These are phyloP conservation scores for Dactylorhiza incarnata DNA, from an alignment of 106 monocot species.

Conservation along the genomic window DNA sequence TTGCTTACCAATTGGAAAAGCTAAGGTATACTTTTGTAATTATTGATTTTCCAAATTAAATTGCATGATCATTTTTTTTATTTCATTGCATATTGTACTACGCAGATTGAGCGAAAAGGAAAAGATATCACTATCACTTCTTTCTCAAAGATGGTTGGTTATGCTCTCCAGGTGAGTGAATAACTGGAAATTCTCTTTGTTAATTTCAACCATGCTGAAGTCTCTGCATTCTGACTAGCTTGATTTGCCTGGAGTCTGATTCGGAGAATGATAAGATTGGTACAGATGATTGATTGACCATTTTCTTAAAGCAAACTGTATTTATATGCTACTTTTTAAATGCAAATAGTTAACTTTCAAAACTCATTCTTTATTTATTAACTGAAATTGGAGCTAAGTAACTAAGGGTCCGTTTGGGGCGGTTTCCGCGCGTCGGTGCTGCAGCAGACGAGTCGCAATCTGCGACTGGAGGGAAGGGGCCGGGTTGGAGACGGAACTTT, in stretches of 20 bases:
- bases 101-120: constrained; percentile 85
- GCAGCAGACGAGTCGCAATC: no score
- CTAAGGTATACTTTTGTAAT: constrained; percentile 45
- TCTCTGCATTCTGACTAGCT: background rate
- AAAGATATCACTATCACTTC: constrained; percentile 87
- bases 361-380: background rate
- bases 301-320: background rate
- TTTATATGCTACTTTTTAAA: background rate
- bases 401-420: no score
- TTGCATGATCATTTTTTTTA: background rate
- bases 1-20: constrained; percentile 94
- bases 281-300: background rate
- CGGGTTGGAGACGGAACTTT: no score
- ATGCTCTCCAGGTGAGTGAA: constrained; percentile 67
- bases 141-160: constrained; percentile 97
- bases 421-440: no score
- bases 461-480: no score
- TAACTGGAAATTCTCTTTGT: background rate
- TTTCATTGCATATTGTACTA: background rate
- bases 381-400: background rate
- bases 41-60: background rate
- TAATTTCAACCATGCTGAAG: background rate
- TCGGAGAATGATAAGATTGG: background rate
- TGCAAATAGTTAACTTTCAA: background rate
- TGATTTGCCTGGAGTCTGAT: background rate